Conservation (phyloP, 306 rosid genomes). For the Fagus sylvatica region DNA sequence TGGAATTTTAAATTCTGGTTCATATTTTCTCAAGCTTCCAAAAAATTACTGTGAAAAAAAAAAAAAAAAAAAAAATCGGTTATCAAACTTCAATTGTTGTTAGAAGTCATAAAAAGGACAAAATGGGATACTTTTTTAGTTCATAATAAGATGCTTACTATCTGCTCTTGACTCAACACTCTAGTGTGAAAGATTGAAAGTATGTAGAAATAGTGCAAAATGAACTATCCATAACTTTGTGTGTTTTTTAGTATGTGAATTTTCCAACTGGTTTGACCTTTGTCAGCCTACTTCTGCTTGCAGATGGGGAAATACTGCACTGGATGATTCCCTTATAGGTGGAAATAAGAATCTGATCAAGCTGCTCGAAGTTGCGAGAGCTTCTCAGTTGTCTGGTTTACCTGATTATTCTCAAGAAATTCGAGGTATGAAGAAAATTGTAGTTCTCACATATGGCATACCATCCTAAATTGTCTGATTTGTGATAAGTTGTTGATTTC, state of each 20-base stretch:
- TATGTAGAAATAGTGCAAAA: background rate
- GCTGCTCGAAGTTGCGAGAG: slow-evolving; percentile 53
- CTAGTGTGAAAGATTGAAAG: background rate
- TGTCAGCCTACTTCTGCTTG: slow-evolving; percentile 20
- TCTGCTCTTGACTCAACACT: background rate
- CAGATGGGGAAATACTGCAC: slow-evolving; percentile 77
- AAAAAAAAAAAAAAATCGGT: no score
- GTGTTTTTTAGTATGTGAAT: background rate
- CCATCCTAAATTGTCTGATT: slow-evolving; percentile 1
- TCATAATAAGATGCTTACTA: no score
- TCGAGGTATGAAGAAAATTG: slow-evolving; percentile 24
- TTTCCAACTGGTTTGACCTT: background rate
- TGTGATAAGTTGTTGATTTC: background rate
- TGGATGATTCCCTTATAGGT: slow-evolving; percentile 53
- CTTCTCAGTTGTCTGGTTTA: slow-evolving; percentile 41
- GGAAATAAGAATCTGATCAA: slow-evolving; percentile 54
- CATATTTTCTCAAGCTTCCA: background rate
- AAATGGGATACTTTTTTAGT: background rate
- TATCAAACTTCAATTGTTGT: background rate
- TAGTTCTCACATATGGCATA: slow-evolving; percentile 2
- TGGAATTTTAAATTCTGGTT: background rate
- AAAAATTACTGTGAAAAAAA: background rate
- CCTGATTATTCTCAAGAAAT: slow-evolving; percentile 28
- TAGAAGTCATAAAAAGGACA: background rate
- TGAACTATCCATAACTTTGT: background rate